Evolutionary conservation across 2,329 filamentous ascomycete genomes (phyloP).

Genomic region (Alternaria brassicae): DNA sequence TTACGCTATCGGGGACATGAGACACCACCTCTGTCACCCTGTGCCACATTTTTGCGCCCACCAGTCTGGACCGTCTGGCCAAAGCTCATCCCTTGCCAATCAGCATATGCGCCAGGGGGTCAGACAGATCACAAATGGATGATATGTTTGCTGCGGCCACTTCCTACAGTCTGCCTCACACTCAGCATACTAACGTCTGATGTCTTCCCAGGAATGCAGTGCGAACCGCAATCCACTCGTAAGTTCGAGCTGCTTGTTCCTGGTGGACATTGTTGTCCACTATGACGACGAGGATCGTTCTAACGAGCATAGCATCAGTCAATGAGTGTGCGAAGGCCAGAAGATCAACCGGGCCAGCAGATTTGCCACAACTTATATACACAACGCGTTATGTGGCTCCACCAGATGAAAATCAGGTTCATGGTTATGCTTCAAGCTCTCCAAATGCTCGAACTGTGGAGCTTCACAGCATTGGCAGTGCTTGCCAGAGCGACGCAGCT

Average conservation of each 20-base stretch:
- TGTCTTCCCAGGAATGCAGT: not conserved
- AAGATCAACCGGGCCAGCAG: not conserved
- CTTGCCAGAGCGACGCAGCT: not conserved
- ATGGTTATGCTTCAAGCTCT: not conserved
- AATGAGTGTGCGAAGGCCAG: not conserved
- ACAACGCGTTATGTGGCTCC: not conserved
- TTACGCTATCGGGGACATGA: not conserved
- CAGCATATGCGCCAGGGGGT: not conserved
- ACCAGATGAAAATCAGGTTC: not conserved
- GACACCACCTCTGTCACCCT: not conserved
- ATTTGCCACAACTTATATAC: not conserved
- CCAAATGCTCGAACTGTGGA: not conserved
- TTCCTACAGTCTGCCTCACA: not conserved
- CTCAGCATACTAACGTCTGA: not conserved
- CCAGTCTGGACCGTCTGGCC: not conserved
- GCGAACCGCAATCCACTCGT: not conserved
- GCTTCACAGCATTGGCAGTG: not conserved
- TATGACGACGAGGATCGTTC: not conserved
- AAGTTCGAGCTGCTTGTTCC: not conserved
- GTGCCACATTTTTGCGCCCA: not conserved
- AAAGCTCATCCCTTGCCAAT: not conserved
- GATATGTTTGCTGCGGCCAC: not conserved
- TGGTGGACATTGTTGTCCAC: not conserved
- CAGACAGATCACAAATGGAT: not conserved
- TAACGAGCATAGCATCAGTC: not conserved